Conservation (phyloP, 1,139 yeast genomes). For the Yamadazyma songkhlaensis region DNA sequence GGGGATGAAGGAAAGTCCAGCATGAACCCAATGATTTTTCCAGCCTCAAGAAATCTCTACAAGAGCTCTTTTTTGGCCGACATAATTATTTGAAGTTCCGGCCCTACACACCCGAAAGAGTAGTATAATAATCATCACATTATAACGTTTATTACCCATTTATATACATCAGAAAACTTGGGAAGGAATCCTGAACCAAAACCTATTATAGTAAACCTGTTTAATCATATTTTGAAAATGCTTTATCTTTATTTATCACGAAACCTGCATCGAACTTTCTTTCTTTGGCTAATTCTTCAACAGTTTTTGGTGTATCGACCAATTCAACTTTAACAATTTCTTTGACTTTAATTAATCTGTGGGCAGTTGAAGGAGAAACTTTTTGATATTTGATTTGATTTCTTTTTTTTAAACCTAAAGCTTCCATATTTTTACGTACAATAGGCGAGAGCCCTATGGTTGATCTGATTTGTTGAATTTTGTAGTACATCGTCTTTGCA, state of each 20-base stretch:
- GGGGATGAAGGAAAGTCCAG: too few relatives aligned
- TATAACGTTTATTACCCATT: conserved; percentile 7
- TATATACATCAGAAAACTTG: conserved; percentile 7
- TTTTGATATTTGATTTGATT: conserved; percentile 72
- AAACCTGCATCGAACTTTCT: conserved; percentile 69
- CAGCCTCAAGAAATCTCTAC: too few relatives aligned
- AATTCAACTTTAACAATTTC: conserved; percentile 87
- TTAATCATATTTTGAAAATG: conserved; percentile 13
- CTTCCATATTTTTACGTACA: conserved; percentile 60
- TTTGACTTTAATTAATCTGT: conserved; percentile 77
- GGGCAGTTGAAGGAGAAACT: conserved; percentile 80
- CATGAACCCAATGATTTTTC: too few relatives aligned
- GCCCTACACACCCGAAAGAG: too few relatives aligned
- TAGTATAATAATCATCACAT: too few relatives aligned
- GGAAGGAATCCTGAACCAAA: not conserved
- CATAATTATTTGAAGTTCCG: too few relatives aligned
- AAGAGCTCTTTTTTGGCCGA: too few relatives aligned
- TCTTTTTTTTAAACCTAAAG: conserved; percentile 75
- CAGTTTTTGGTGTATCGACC: conserved; percentile 50
- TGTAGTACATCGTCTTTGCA: conserved; percentile 34
- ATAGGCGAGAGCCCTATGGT: conserved; percentile 80
- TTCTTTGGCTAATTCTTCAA: conserved; percentile 49
- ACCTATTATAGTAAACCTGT: not conserved
- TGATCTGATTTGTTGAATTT: conserved; percentile 77
- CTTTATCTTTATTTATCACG: conserved; percentile 18